Evolutionary conservation across 2,329 filamentous ascomycete species (phyloP), one percentile per base, ranked within the genome.

Genomic region (Aspergillus intermedius): DNA sequence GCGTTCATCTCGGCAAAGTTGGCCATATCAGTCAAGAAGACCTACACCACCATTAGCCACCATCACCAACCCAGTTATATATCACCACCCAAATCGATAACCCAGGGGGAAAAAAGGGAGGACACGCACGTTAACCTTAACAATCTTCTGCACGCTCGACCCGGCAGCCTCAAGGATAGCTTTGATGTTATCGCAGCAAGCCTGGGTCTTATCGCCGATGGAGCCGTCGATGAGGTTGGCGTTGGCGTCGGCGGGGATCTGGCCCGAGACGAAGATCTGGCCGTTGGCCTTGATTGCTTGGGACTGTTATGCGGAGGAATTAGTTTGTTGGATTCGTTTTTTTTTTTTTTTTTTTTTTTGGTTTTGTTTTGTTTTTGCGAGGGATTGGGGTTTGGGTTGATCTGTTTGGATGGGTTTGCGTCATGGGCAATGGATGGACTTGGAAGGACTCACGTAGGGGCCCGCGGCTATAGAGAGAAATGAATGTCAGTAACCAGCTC

Each of bases 21-120:
- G 54, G 78, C 81, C 91, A 97, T 97, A 71, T 94, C 87, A 45
- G 86, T 85, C 53, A 97, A 75, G 79, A 96, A 97, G 65, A 95
- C 86, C 71, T 74, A 37, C 25, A 21, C 22, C 10, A 13, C 25
- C 25, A 28, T 25, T 12, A 39, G 8, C 6, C 22, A 13, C 17
- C 13, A 22, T 41, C 28, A 44, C 15, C 21, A 12, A 30, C 17
- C 17, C 17, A 19, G 17, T 19, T 3, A 19, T 19, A n/a, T 32
- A 45, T 15, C 25, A 34, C 42, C 17, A 42, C 42, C 28, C 22
- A 23, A 47, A 35, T 6, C 46, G 23, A 5, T 34, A 48, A 41
- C 46, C 37, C 32, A 49, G 34, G 34, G 28, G 34, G 28, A 25
- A 23, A 19, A 22, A 6, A 10, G 51, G 56, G 32, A 49, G 12